phyloP scores from a whole-genome alignment of 441 rosid genomes.

The Adansonia grandidieri region DNA sequence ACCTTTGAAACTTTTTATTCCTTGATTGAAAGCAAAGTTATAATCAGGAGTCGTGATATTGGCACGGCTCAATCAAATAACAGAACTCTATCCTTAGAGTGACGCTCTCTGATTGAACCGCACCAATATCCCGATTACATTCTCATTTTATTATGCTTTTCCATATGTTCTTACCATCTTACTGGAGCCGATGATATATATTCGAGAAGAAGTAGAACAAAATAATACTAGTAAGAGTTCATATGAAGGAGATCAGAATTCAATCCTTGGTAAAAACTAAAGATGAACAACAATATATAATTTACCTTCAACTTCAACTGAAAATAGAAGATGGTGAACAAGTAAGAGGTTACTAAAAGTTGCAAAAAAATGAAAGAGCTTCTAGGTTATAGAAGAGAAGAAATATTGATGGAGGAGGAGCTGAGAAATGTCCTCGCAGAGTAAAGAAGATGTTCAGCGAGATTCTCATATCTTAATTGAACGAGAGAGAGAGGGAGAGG shows the following conservation, averaged over 20 bases:
- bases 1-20: neutral
- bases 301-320: neutral
- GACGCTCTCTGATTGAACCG: constrained; percentile 71
- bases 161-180: neutral
- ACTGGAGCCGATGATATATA: neutral
- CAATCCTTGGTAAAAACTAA: neutral
- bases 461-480: constrained; percentile 31
- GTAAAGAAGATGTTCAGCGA: constrained; percentile 27
- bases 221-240: too few species aligned
- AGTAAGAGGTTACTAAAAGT: neutral
- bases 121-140: constrained; percentile 68
- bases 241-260: neutral
- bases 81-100: constrained; percentile 40
- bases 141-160: neutral
- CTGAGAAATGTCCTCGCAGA: constrained; percentile 18
- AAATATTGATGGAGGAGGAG: constrained; percentile 23
- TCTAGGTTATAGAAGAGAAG: constrained; percentile 31
- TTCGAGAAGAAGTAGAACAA: neutral
- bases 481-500: constrained; percentile 1
- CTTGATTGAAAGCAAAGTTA: neutral
- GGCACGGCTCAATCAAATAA: constrained; percentile 99
- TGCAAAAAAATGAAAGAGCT: neutral
- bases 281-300: neutral
- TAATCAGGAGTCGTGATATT: constrained; percentile 67
- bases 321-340: neutral